Base-by-base conservation (phyloP, 768 basidiomycete species). In the Neoboletus brunneissimus region DNA sequence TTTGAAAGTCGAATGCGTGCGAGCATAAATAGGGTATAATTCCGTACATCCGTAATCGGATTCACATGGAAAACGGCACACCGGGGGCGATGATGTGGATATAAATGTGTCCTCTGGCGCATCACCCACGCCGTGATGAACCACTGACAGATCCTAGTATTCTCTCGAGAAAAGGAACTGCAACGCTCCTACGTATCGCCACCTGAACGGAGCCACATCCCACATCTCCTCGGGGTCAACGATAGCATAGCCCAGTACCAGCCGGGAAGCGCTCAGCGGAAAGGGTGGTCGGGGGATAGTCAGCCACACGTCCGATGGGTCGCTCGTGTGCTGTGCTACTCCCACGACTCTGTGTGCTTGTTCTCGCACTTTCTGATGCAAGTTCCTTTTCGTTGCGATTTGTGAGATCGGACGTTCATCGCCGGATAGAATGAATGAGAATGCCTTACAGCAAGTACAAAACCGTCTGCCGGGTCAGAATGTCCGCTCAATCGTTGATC, bases 191-290 rank as follows among this genome's bases (percentile, higher is more conserved):
- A 20, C 10, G 31, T 10, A 20, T 11, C 22, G n/a, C 16, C 23
- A 16, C 32, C 29, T 43, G 3, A 25, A 25, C 27, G 29, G 13
- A 31, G 27, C n/a, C 3, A 40, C 4, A 29, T 40, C 25, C 5
- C 25, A 25, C 25, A 2, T 2, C 37, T 25, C 37, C 34, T 40
- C 5, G 5, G 23, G 3, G n/a, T 18, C 20, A 43, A 15, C 27
- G 51, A 15, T 44, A 41, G 44, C 16, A 22, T 4, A 71, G 0
- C 76, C 77, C 56, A 53, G 7, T 23, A n/a, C n/a, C 29, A 8
- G 18, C 48, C 23, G 9, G 31, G 54, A 44, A 25, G 25, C 25
- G 5, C 25, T 25, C 25, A 12, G 40, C 16, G 11, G 23, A 32
- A 20, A 12, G 4, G 44, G n/a, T 32, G 10, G 44, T 35, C 32